These are phyloP conservation scores for Agaricus bisporus DNA, from an alignment of 768 basidiomycete species.

Conservation along the genomic window DNA sequence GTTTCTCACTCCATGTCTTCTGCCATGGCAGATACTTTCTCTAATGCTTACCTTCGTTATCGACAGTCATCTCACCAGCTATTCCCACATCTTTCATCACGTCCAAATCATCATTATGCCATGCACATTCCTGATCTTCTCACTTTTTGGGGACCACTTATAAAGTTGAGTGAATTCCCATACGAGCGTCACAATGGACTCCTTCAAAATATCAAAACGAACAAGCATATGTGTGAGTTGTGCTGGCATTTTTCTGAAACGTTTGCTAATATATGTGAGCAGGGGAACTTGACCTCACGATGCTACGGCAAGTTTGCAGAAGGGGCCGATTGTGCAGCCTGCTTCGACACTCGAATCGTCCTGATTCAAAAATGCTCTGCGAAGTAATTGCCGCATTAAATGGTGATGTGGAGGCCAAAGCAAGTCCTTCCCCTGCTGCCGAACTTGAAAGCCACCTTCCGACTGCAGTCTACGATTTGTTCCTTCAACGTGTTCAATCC, in stretches of 20 bases:
- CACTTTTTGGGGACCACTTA: conserved; percentile 16
- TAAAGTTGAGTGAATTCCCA: conserved; percentile 15
- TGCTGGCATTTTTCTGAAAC: not conserved
- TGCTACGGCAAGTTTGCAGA: conserved; percentile 16
- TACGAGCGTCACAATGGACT: conserved; percentile 15
- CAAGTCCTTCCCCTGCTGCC: too few species aligned
- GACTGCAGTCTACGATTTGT: too few species aligned
- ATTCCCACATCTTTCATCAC: conserved; percentile 13
- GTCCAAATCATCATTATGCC: conserved; percentile 20
- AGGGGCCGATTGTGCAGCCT: too few species aligned
- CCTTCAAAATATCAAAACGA: conserved; percentile 17
- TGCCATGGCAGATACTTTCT: conserved; percentile 6
- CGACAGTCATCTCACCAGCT: conserved; percentile 9
- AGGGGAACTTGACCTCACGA: conserved; percentile 15
- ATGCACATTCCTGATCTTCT: conserved; percentile 15
- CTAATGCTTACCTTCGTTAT: conserved; percentile 14
- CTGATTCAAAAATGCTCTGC: too few species aligned
- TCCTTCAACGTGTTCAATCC: too few species aligned
- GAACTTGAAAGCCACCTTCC: too few species aligned
- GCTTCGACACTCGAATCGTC: too few species aligned
- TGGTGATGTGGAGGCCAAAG: too few species aligned
- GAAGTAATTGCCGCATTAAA: too few species aligned
- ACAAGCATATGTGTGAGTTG: conserved; percentile 15
- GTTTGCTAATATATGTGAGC: not conserved
- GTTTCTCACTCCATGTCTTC: conserved; percentile 12